Percentiles rank a stretch among this genome's conserved stretches.
Evolutionary conservation across 352 stramenopile species (phyloP).

Genomic region (Pythium brachiatum): DNA sequence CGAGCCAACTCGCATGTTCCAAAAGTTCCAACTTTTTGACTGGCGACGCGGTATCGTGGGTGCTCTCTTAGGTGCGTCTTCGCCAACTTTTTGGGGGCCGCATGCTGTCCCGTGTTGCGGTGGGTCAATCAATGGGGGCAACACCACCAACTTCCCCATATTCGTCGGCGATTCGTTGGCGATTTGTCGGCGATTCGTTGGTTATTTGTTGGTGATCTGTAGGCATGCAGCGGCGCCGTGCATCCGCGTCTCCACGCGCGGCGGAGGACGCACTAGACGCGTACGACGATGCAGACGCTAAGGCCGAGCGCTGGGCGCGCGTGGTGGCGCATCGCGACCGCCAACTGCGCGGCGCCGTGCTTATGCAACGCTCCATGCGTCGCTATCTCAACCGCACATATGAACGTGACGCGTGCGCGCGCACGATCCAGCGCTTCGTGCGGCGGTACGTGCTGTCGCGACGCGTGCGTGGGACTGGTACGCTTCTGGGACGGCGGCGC

Average conservation of each 20-base stretch:
- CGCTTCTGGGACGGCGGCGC: not conserved
- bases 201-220: not conserved
- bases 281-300: not conserved
- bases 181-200: not conserved
- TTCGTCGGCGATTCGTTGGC: not conserved
- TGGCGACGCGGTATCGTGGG: not conserved
- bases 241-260: not conserved
- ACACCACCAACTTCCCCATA: not conserved
- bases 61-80: slow-evolving; percentile 7
- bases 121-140: not conserved
- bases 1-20: not conserved
- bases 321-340: slow-evolving; percentile 11
- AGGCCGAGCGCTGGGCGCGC: slow-evolving; percentile 7
- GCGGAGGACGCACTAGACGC: not conserved
- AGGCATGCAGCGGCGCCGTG: not conserved
- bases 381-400: slow-evolving; percentile 29
- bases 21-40: not conserved
- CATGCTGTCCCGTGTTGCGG: not conserved
- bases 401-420: slow-evolving; percentile 24
- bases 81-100: not conserved
- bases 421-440: slow-evolving; percentile 30
- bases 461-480: not conserved
- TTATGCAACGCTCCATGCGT: slow-evolving; percentile 24
- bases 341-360: slow-evolving; percentile 10
- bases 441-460: slow-evolving; percentile 5